Evolutionary conservation across 2,329 filamentous ascomycete genomes (phyloP), one percentile per base, ranked within the genome.

Genomic region (Pseudogymnoascus sp.): DNA sequence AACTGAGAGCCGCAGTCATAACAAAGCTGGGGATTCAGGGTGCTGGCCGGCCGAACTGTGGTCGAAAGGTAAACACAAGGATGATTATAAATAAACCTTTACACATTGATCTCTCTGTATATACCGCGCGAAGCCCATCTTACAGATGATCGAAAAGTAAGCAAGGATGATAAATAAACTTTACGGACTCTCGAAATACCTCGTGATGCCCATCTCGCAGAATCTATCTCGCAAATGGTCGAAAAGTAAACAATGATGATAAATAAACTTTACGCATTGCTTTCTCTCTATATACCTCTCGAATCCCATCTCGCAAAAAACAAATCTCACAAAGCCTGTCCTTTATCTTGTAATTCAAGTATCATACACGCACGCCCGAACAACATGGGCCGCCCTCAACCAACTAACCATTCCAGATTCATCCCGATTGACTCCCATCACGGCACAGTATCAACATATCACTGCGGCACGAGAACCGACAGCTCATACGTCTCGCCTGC

Each of bases 401-500:
- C 5, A 48, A 14, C 43, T 2, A 48, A 48, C 11, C 7, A 28
- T 2, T 25, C 21, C 10, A 1, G 14, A 3, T 51, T 28, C 7
- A 11, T 10, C 21, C 13, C 3, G 5, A 31, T 11, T 13, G 43
- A 10, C 8, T 2, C 25, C 4, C n/a, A 7, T 34, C 25, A 13
- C 48, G 4, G 1, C 48, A 34, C n/a, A 25, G 4, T 6, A 8
- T 37, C 19, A 54, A 16, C 48, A 31, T 19, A 57, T 57, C 11
- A 57, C 28, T 57, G 51, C 10, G 75, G 73, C 13, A 77, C 69
- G 7, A 68, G 66, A 0, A 83, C 78, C 2, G 74, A 73, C 1
- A 84, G 70, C 64, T 77, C 71, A 64, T 83, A 83, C 8, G 75
- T 78, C 68, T 72, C 71, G 1, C 80, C 81, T 0, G 71, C 65